Evolutionary conservation across 495 filamentous ascomycete genomes (phyloP).

Genomic region (Aspergillus indologenus): DNA sequence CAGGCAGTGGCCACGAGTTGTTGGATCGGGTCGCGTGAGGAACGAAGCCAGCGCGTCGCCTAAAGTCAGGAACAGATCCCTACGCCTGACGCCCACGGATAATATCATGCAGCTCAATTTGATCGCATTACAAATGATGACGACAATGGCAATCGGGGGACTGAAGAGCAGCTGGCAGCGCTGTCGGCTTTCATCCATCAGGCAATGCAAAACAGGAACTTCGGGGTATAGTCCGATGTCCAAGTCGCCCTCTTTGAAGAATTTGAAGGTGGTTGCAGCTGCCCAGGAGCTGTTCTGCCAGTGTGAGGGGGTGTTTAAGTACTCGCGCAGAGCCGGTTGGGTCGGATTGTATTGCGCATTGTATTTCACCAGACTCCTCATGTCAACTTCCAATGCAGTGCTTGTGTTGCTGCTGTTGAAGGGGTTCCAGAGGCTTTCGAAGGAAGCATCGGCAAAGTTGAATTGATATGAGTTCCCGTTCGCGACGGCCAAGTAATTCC

Average conservation of each 20-base stretch:
- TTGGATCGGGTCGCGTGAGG: slow-evolving; percentile 14
- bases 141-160: slow-evolving; percentile 4
- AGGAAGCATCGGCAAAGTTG: not conserved
- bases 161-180: slow-evolving; percentile 9
- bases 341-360: not conserved
- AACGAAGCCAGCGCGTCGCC: slow-evolving; percentile 25
- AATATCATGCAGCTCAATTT: slow-evolving; percentile 16
- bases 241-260: no score
- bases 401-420: not conserved
- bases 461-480: not conserved
- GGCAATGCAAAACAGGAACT: not conserved
- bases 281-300: not conserved
- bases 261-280: no score
- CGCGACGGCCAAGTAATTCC: not conserved
- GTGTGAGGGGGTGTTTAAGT: not conserved
- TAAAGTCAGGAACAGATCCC: slow-evolving; percentile 13
- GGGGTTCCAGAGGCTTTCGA: not conserved
- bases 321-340: not conserved
- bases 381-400: not conserved
- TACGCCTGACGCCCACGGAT: not conserved
- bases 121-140: slow-evolving; percentile 14
- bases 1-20: slow-evolving; percentile 6
- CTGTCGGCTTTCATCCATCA: not conserved
- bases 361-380: not conserved
- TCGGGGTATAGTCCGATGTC: no score